These are phyloP conservation scores for Phialophora verrucosa DNA, from an alignment of 2,329 filamentous ascomycete species.

Conservation along the genomic window DNA sequence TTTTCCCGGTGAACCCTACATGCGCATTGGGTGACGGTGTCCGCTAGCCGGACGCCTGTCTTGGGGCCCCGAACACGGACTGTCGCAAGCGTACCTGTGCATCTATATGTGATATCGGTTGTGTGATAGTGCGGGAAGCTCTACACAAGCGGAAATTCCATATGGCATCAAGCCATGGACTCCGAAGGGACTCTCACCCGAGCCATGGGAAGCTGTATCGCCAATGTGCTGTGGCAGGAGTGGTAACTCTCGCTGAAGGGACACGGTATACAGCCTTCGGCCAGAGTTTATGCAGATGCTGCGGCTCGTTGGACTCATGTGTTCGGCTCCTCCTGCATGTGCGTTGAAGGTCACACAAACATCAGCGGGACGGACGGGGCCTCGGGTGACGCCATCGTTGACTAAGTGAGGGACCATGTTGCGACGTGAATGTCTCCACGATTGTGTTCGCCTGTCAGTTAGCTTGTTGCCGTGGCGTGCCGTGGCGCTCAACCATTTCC, in stretches of 20 bases:
- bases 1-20: too few species aligned
- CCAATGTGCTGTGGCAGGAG: background rate
- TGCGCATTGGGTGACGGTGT: too few species aligned
- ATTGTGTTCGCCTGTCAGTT: background rate
- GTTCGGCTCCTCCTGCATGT: background rate
- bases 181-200: background rate
- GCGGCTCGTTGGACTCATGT: background rate
- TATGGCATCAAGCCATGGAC: background rate
- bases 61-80: background rate
- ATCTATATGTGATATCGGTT: background rate
- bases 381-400: background rate
- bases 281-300: background rate
- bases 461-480: background rate
- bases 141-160: background rate
- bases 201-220: background rate
- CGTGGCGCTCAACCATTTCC: background rate
- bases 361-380: background rate
- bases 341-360: background rate
- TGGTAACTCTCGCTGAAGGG: background rate
- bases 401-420: background rate
- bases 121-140: background rate
- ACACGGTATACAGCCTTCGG: too few species aligned
- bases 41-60: too few species aligned
- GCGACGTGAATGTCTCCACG: background rate
- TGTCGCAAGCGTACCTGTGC: background rate